Conservation (phyloP, 768 basidiomycete species). For the Mycena rosella region DNA sequence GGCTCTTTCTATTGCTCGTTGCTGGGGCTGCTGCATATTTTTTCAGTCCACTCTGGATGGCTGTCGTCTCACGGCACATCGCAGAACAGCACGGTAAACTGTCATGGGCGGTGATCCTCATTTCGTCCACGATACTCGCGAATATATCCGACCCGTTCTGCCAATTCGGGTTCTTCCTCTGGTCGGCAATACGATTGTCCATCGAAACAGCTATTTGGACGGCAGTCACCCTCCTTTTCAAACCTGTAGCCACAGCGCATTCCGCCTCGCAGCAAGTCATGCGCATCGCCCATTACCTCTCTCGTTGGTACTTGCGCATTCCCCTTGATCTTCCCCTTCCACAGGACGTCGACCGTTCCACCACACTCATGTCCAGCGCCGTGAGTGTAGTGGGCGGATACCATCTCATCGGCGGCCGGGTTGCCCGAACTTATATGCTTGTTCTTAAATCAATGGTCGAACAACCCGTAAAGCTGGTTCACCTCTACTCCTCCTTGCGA, state of each 20-base stretch:
- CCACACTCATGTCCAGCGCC: constrained; percentile 10
- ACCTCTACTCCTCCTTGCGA: not conserved
- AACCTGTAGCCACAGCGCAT: constrained; percentile 6
- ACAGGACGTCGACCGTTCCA: constrained; percentile 1
- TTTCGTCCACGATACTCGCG: constrained; percentile 18
- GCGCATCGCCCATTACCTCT: constrained; percentile 6
- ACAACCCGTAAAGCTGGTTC: not conserved
- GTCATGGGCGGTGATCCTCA: constrained; percentile 23
- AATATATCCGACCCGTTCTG: constrained; percentile 21
- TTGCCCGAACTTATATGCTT: constrained; percentile 29
- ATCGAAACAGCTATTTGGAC: constrained; percentile 13
- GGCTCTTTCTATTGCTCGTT: constrained; percentile 25
- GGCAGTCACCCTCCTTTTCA: not conserved
- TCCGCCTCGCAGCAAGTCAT: constrained; percentile 4
- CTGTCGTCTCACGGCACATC: constrained; percentile 8
- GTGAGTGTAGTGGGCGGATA: constrained; percentile 27
- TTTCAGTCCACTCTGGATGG: constrained; percentile 23
- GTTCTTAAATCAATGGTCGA: constrained; percentile 15
- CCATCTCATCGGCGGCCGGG: constrained; percentile 28
- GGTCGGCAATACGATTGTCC: not conserved
- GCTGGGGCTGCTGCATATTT: constrained; percentile 4
- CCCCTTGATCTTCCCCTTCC: constrained; percentile 12
- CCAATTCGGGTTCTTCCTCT: constrained; percentile 18
- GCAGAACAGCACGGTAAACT: constrained; percentile 19
- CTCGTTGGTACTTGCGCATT: constrained; percentile 23